A percentile compares a stretch with the other conserved stretches of the same genome.
These are phyloP conservation scores for Sechiopsis laciniata DNA, from an alignment of 306 rosid species.

Conservation along the genomic window DNA sequence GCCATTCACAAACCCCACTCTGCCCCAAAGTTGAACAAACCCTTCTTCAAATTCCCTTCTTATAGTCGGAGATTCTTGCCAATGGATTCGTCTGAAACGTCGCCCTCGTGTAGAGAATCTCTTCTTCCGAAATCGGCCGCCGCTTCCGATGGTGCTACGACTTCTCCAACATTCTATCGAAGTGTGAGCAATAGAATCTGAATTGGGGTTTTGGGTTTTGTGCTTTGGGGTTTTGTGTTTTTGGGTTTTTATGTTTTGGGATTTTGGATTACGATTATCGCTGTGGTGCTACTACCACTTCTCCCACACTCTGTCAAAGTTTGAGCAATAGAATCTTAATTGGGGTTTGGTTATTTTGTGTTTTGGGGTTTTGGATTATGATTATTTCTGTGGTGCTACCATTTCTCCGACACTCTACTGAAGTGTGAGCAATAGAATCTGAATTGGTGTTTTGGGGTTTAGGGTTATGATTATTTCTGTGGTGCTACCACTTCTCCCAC, in stretches of 20 bases:
- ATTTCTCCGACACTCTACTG: background rate
- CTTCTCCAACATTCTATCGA: too few relatives aligned
- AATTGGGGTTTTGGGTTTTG: too few relatives aligned
- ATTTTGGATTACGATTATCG: too few relatives aligned
- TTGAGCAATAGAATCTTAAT: background rate
- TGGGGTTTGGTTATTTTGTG: background rate
- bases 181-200: too few relatives aligned
- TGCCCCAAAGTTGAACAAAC: background rate
- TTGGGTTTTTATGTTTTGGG: too few relatives aligned
- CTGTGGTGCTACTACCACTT: too few relatives aligned
- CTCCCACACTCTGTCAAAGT: background rate
- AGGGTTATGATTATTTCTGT: too few relatives aligned
- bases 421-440: background rate
- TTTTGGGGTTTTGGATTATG: too few relatives aligned
- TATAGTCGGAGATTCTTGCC: slow-evolving; percentile 32
- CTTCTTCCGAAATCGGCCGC: slow-evolving; percentile 36
- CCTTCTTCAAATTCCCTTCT: background rate
- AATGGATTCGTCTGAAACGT: slow-evolving; percentile 32
- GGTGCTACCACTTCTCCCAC: slow-evolving; percentile 41
- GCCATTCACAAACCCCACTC: slow-evolving; percentile 10
- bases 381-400: too few relatives aligned
- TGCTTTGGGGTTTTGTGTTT: too few relatives aligned
- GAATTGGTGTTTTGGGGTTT: background rate
- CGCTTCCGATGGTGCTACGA: slow-evolving; percentile 30
- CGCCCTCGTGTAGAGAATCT: slow-evolving; percentile 23